Conservation (phyloP, 169 alveolate species). For the Perkinsus olseni region DNA sequence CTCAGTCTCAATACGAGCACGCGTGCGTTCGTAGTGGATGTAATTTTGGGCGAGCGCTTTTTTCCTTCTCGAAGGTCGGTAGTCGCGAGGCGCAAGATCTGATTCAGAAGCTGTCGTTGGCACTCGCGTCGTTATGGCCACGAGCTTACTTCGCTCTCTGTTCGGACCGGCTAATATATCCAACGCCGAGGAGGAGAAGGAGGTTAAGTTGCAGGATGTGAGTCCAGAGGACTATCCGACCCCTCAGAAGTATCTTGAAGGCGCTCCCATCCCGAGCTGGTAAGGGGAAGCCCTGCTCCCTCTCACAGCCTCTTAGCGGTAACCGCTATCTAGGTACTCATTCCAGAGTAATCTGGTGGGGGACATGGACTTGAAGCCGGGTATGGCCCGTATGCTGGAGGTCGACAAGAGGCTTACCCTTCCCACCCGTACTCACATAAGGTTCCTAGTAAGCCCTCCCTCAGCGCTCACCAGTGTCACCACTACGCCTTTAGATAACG, state of each 20-base stretch:
- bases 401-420: constrained; percentile 72
- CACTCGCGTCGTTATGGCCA: not conserved
- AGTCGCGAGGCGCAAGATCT: too few species aligned
- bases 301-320: not conserved
- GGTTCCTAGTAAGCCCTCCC: constrained; percentile 32
- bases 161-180: not conserved
- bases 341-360: constrained; percentile 50
- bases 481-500: constrained; percentile 29
- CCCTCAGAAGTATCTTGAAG: constrained; percentile 2
- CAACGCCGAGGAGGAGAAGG: not conserved
- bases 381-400: constrained; percentile 69
- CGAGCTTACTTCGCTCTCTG: not conserved
- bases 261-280: not conserved
- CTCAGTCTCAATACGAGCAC: too few species aligned
- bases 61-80: too few species aligned
- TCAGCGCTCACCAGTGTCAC: not conserved
- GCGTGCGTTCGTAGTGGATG: too few species aligned
- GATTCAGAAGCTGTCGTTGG: too few species aligned
- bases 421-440: constrained; percentile 77
- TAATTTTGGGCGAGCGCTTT: too few species aligned
- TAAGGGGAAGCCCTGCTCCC: too few species aligned
- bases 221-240: constrained; percentile 9
- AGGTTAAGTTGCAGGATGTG: not conserved
- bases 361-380: constrained; percentile 41
- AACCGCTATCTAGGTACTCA: constrained; percentile 23